phyloP scores from a whole-genome alignment of 768 basidiomycete genomes.

The Tulasnella sp. region DNA sequence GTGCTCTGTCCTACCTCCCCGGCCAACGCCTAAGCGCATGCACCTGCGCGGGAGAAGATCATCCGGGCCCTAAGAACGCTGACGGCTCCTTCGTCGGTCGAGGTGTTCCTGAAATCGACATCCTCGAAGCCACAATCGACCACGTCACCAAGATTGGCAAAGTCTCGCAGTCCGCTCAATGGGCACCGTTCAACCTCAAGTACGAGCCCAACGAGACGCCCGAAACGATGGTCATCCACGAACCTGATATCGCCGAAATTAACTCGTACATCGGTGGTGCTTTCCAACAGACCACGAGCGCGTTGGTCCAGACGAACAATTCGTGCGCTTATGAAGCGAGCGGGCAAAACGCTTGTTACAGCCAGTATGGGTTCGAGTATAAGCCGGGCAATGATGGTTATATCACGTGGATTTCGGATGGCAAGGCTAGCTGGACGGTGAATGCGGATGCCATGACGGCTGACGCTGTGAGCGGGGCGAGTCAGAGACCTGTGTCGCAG shows the following conservation, averaged over 20 bases:
- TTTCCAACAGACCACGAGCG: conserved; percentile 79
- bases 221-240: conserved; percentile 48
- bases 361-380: conserved; percentile 67
- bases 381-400: conserved; percentile 50
- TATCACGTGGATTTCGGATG: conserved; percentile 68
- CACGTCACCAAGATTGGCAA: conserved; percentile 61
- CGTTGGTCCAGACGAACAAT: conserved; percentile 63
- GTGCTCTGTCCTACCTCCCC: conserved; percentile 68
- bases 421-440: conserved; percentile 60
- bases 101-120: conserved; percentile 82
- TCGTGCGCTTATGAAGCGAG: conserved; percentile 57
- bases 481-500: conserved; percentile 61
- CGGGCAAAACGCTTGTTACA: conserved; percentile 38
- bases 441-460: conserved; percentile 31
- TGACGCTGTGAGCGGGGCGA: conserved; percentile 20
- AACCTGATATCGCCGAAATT: conserved; percentile 43
- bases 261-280: conserved; percentile 69
- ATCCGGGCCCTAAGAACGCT: conserved; percentile 73
- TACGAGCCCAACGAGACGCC: conserved; percentile 63
- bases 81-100: conserved; percentile 80
- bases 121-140: conserved; percentile 78
- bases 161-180: conserved; percentile 78
- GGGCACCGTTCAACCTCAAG: conserved; percentile 59
- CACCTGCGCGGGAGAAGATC: conserved; percentile 76
- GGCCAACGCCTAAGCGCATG: conserved; percentile 84